These are phyloP conservation scores for Moelleriella libera DNA, from an alignment of 2,329 filamentous ascomycete genomes.

Conservation along the genomic window DNA sequence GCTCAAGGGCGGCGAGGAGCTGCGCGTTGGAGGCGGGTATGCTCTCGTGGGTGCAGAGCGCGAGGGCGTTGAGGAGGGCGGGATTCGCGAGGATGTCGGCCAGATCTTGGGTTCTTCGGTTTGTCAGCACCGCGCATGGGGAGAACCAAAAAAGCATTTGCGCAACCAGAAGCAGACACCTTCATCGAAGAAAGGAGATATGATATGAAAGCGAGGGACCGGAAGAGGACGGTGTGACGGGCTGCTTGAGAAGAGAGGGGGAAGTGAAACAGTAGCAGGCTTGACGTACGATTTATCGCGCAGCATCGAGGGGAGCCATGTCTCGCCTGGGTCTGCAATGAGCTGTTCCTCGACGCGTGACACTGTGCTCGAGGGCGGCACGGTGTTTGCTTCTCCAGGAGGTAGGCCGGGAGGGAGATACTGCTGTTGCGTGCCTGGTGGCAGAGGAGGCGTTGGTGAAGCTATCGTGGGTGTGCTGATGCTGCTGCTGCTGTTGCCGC, in stretches of 20 bases:
- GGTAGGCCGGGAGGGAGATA: conserved; percentile 10
- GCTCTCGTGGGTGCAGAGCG: conserved; percentile 60
- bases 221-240: too few relatives aligned
- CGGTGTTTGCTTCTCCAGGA: neutral
- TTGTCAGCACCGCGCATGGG: too few relatives aligned
- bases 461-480: conserved; percentile 41
- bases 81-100: conserved; percentile 52
- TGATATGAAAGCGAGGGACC: too few relatives aligned
- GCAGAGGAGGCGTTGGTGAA: conserved; percentile 19
- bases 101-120: conserved; percentile 61
- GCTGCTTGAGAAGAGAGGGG: conserved; percentile 1
- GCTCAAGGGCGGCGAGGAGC: conserved; percentile 49
- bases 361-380: too few relatives aligned
- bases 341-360: conserved; percentile 9
- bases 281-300: conserved; percentile 65
- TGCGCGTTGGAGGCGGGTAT: conserved; percentile 49
- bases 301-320: conserved; percentile 66
- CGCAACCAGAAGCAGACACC: too few relatives aligned
- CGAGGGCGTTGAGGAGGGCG: conserved; percentile 58
- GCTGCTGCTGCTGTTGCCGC: conserved; percentile 52
- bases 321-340: conserved; percentile 46
- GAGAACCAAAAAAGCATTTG: neutral
- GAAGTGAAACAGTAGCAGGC: neutral
- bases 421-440: neutral
- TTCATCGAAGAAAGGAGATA: neutral